phyloP scores from a whole-genome alignment of 2,329 filamentous ascomycete species.

The Passalora sequoiae region DNA sequence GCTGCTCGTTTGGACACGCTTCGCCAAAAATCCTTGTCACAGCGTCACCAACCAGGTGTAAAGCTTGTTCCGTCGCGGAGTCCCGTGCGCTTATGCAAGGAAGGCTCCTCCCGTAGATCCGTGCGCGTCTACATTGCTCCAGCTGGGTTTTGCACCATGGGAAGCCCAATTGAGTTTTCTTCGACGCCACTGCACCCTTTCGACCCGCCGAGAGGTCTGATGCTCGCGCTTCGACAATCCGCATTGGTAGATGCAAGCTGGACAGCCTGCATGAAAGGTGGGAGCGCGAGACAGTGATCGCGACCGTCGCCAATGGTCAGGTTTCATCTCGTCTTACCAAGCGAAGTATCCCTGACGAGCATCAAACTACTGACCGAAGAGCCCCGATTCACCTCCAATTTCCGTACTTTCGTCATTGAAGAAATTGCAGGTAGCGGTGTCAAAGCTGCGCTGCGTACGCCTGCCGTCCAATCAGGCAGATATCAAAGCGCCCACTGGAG shows the following conservation, averaged over 20 bases:
- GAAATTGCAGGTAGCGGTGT: slow-evolving; percentile 18
- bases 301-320: slow-evolving; percentile 6
- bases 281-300: too few species aligned
- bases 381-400: slow-evolving; percentile 19
- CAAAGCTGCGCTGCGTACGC: slow-evolving; percentile 1
- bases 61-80: not conserved
- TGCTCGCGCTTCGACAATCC: too few species aligned
- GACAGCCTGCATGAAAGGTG: too few species aligned
- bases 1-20: too few species aligned
- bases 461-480: slow-evolving; percentile 1
- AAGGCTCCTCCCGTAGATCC: not conserved
- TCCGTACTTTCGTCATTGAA: slow-evolving; percentile 17
- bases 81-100: not conserved
- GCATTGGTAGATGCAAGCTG: too few species aligned
- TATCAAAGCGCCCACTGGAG: not conserved
- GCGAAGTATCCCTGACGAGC: slow-evolving; percentile 18
- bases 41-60: not conserved
- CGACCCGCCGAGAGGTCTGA: too few species aligned
- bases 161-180: too few species aligned
- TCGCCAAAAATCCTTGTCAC: too few species aligned
- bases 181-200: too few species aligned
- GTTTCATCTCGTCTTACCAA: slow-evolving; percentile 11
- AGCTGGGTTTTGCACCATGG: too few species aligned
- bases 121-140: too few species aligned
- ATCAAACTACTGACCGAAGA: slow-evolving; percentile 18